phyloP scores from a whole-genome alignment of 1,139 yeast genomes.

The Hanseniaspora gamundiae region DNA sequence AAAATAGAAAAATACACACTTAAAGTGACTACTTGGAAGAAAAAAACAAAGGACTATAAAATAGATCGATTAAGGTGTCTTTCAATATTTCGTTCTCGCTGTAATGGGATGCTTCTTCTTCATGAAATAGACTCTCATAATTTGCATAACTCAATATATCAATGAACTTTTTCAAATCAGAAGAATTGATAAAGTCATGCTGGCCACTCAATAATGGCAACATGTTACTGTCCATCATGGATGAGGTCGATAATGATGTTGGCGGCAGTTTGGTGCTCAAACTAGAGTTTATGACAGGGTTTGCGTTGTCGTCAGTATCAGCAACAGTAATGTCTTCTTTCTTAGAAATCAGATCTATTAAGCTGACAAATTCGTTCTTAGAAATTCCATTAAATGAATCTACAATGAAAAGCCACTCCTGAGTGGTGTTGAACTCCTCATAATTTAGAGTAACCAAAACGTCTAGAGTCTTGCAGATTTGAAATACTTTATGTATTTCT shows the following conservation, averaged over 20 bases:
- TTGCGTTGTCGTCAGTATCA: neutral
- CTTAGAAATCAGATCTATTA: slow-evolving; percentile 38
- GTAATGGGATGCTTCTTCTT: neutral
- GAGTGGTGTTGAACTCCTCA: slow-evolving; percentile 64
- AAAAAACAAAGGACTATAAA: neutral
- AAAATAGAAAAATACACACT: neutral
- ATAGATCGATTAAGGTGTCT: neutral
- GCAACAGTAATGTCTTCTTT: slow-evolving; percentile 19
- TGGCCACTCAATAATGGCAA: neutral
- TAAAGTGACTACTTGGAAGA: neutral
- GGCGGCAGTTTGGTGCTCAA: too few relatives aligned
- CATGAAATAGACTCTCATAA: neutral
- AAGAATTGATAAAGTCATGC: neutral
- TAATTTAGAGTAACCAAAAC: slow-evolving; percentile 49
- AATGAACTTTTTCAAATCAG: neutral
- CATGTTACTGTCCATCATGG: neutral
- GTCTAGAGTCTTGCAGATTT: slow-evolving; percentile 70
- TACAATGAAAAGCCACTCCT: slow-evolving; percentile 78
- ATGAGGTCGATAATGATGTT: neutral
- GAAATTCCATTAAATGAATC: slow-evolving; percentile 57
- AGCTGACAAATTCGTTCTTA: slow-evolving; percentile 28
- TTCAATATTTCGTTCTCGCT: neutral
- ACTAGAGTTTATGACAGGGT: too few relatives aligned
- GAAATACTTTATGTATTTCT: slow-evolving; percentile 35
- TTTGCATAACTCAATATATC: neutral